A percentile compares a stretch with the other conserved stretches of the same genome.
phyloP scores from a whole-genome alignment of 2,329 filamentous ascomycete genomes.

The Penicillium sp. region DNA sequence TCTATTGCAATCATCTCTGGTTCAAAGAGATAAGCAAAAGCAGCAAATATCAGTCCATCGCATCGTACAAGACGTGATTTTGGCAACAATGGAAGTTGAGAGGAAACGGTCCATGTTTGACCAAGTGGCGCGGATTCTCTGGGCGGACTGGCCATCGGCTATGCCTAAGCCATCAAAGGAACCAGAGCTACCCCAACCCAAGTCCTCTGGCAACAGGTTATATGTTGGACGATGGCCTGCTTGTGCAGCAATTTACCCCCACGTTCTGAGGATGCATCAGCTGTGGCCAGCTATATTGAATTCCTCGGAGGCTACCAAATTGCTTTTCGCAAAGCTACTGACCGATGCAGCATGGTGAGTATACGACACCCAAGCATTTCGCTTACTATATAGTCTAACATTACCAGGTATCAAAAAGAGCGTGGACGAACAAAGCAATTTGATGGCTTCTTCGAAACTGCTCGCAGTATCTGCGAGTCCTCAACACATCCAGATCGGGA shows the following conservation, averaged over 20 bases:
- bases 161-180: slow-evolving; percentile 22
- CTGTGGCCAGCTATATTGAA: slow-evolving; percentile 13
- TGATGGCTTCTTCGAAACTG: slow-evolving; percentile 26
- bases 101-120: slow-evolving; percentile 15
- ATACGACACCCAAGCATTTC: slow-evolving; percentile 1
- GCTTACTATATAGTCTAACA: slow-evolving; percentile 13
- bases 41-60: slow-evolving; percentile 25
- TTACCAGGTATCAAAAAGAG: slow-evolving; percentile 25
- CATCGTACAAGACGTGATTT: slow-evolving; percentile 29
- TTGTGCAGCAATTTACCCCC: slow-evolving; percentile 27
- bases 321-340: slow-evolving; percentile 26
- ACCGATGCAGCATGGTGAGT: slow-evolving; percentile 27
- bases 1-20: slow-evolving; percentile 26
- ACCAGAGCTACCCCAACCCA: slow-evolving; percentile 15
- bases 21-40: slow-evolving; percentile 23
- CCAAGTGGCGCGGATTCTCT: slow-evolving; percentile 15
- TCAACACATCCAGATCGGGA: slow-evolving; percentile 21
- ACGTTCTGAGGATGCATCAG: slow-evolving; percentile 25
- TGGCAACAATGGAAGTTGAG: slow-evolving; percentile 20
- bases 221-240: slow-evolving; percentile 23
- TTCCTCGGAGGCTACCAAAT: slow-evolving; percentile 9
- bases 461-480: slow-evolving; percentile 21
- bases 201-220: slow-evolving; percentile 16
- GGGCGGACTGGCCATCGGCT: slow-evolving; percentile 22
- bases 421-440: slow-evolving; percentile 24